Conservation (phyloP, 257 asterid species). For the Solanum medicagineum region DNA sequence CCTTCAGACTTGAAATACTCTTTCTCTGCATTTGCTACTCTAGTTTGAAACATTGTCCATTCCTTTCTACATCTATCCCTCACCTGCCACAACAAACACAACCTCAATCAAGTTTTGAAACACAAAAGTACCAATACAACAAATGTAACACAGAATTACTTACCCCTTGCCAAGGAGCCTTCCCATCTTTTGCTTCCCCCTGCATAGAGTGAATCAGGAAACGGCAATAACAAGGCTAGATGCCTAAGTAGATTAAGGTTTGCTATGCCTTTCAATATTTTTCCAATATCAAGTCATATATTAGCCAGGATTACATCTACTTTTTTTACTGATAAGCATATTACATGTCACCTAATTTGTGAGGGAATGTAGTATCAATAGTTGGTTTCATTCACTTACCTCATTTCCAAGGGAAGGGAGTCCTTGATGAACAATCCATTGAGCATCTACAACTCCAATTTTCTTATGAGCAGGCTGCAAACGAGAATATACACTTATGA, state of each 20-base stretch:
- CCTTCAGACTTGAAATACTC: conserved; percentile 43
- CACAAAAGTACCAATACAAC: background rate
- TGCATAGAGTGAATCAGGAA: conserved; percentile 2
- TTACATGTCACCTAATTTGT: background rate
- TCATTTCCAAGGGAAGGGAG: conserved; percentile 79
- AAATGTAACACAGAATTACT: conserved; percentile 1
- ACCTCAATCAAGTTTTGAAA: background rate
- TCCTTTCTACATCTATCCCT: conserved; percentile 55
- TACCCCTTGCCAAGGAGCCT: conserved; percentile 85
- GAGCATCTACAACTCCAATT: conserved; percentile 90
- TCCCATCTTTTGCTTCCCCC: conserved; percentile 53
- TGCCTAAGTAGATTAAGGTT: background rate
- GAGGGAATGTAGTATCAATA: background rate
- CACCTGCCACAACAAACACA: conserved; percentile 28
- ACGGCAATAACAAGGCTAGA: background rate
- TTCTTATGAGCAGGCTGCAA: conserved; percentile 65
- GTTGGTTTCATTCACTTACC: conserved; percentile 14
- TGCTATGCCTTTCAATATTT: background rate
- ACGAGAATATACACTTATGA: background rate
- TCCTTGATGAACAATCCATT: conserved; percentile 70
- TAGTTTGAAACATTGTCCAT: conserved; percentile 59
- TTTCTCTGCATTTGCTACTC: conserved; percentile 55
- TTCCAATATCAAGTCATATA: background rate
- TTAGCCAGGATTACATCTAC: background rate
- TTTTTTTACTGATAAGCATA: background rate